Evolutionary conservation across 441 rosid species (phyloP).

Genomic region (Omphalea diandra): DNA sequence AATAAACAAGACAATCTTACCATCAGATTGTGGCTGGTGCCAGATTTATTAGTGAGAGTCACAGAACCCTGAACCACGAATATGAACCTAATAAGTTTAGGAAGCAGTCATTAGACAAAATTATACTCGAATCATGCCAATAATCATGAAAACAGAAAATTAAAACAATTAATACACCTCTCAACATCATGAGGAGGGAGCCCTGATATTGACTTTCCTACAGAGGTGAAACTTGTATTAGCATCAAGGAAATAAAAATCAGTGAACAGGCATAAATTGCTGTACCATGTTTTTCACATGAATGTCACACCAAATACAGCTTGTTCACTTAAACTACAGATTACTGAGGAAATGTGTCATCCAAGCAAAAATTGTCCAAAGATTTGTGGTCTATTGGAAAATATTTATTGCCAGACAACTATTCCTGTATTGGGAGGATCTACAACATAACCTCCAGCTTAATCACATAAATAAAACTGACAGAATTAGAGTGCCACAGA

Average conservation of each 20-base stretch:
- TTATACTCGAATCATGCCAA: neutral
- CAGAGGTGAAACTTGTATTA: conserved; percentile 31
- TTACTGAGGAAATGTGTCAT: neutral
- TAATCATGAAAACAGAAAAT: conserved; percentile 10
- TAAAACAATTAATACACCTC: conserved; percentile 43
- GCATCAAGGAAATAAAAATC: conserved; percentile 17
- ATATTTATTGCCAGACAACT: neutral
- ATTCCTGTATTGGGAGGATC: neutral
- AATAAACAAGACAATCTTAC: conserved; percentile 38
- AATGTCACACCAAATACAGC: conserved; percentile 9
- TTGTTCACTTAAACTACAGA: neutral
- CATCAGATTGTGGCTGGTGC: conserved; percentile 42
- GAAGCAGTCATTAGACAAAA: conserved; percentile 8
- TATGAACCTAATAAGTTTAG: conserved; percentile 51
- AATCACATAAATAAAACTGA: neutral
- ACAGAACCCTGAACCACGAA: conserved; percentile 74
- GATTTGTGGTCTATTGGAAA: neutral
- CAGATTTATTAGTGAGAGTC: conserved; percentile 45
- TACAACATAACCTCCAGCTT: neutral
- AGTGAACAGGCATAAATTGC: neutral
- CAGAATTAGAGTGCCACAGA: neutral
- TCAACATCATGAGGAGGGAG: conserved; percentile 58
- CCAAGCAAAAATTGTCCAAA: neutral
- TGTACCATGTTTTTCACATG: neutral
- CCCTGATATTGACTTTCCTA: conserved; percentile 74